Conservation (phyloP, 768 basidiomycete species). For the Kwoniella bestiolae region DNA sequence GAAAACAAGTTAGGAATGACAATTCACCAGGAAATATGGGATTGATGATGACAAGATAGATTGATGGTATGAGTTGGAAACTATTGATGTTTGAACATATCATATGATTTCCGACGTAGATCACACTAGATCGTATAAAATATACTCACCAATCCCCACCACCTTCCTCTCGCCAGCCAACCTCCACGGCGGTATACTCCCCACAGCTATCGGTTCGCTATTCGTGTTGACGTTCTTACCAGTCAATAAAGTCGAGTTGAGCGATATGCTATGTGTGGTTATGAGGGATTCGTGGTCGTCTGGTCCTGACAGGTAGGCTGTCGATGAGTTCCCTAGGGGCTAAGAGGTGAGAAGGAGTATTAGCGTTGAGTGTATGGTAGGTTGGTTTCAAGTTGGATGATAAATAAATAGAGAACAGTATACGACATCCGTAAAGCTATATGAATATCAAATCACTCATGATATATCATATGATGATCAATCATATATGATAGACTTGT, state of each 20-base stretch:
- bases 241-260: constrained; percentile 26
- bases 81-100: background rate
- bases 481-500: too few species aligned
- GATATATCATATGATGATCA: too few species aligned
- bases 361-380: too few species aligned
- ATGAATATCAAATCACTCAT: too few species aligned
- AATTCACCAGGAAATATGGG: too few species aligned
- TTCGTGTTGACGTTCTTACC: constrained; percentile 13
- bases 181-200: constrained; percentile 36
- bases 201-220: background rate
- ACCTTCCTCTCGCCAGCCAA: constrained; percentile 38
- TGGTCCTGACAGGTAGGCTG: constrained; percentile 33
- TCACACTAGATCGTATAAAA: background rate
- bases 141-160: constrained; percentile 46
- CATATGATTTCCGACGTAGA: background rate
- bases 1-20: too few species aligned
- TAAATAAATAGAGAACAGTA: too few species aligned
- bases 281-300: constrained; percentile 33
- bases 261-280: constrained; percentile 28
- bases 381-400: too few species aligned
- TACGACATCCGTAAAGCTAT: too few species aligned
- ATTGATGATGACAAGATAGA: too few species aligned
- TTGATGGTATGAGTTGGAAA: too few species aligned
- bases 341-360: background rate
- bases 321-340: constrained; percentile 34